These are phyloP conservation scores for Xanthoparmelia taractica DNA, from an alignment of 495 filamentous ascomycete genomes.

Conservation along the genomic window DNA sequence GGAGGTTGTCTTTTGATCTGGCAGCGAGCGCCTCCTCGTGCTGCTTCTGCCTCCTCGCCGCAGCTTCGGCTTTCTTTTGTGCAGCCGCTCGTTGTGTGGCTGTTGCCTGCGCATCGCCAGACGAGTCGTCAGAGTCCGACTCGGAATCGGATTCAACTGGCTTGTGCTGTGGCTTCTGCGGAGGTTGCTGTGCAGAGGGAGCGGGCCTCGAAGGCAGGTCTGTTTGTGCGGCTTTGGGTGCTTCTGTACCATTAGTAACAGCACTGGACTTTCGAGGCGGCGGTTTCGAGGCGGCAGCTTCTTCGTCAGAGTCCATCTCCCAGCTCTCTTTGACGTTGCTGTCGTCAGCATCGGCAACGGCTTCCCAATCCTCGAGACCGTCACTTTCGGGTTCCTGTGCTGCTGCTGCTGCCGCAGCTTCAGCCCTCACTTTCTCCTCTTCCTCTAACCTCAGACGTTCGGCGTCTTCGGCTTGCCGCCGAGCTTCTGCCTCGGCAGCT, in stretches of 20 bases:
- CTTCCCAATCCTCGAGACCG: constrained; percentile 80
- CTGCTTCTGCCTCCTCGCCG: constrained; percentile 77
- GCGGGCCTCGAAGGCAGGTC: constrained; percentile 32
- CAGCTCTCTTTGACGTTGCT: constrained; percentile 87
- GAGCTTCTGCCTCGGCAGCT: constrained; percentile 52
- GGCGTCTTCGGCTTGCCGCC: constrained; percentile 60
- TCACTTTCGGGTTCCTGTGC: constrained; percentile 51
- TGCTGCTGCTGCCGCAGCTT: constrained; percentile 39
- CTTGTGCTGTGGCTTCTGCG: constrained; percentile 26
- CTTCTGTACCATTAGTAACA: constrained; percentile 25
- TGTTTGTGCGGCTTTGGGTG: constrained; percentile 25
- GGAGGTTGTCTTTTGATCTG: constrained; percentile 85
- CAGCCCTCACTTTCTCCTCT: constrained; percentile 55
- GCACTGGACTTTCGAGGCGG: constrained; percentile 18
- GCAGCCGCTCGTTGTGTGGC: constrained; percentile 60
- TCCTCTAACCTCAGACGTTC: constrained; percentile 57
- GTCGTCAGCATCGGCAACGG: constrained; percentile 60
- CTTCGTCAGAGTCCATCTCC: constrained; percentile 82
- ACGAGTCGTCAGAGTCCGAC: constrained; percentile 45
- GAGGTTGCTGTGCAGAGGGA: constrained; percentile 8
- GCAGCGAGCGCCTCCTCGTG: constrained; percentile 89
- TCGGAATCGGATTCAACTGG: constrained; percentile 44
- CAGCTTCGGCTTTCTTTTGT: constrained; percentile 77
- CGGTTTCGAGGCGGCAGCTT: constrained; percentile 37
- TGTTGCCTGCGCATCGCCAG: constrained; percentile 62